phyloP scores from a whole-genome alignment of 2,329 filamentous ascomycete species.

The Stachybotrys elegans region DNA sequence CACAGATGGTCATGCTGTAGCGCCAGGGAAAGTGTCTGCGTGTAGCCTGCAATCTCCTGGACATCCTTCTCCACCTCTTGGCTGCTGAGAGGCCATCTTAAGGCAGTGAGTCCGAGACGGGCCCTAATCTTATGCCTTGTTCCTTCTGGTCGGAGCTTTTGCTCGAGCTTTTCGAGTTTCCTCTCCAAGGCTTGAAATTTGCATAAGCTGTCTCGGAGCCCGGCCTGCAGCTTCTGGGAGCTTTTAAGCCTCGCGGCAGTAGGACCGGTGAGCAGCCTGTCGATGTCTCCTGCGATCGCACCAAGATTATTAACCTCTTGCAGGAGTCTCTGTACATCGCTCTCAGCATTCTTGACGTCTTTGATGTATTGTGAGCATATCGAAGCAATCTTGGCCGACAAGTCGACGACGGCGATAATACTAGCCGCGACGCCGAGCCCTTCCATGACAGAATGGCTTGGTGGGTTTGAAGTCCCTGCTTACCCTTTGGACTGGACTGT shows the following conservation, averaged over 20 bases:
- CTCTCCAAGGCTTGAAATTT: conserved; percentile 1
- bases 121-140: not conserved
- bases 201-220: conserved; percentile 1
- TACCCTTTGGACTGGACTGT: not conserved
- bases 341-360: not conserved
- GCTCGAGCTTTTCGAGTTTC: not conserved
- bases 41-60: conserved; percentile 2
- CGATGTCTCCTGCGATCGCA: conserved; percentile 1
- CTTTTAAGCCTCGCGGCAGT: not conserved
- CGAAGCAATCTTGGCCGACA: conserved; percentile 1
- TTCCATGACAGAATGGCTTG: conserved; percentile 1
- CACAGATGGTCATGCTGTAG: conserved; percentile 1
- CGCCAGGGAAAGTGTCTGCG: not conserved
- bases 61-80: conserved; percentile 2
- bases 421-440: conserved; percentile 1
- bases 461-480: not conserved
- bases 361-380: conserved; percentile 1
- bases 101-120: not conserved
- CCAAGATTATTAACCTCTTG: not conserved
- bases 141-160: not conserved
- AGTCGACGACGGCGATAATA: conserved; percentile 2
- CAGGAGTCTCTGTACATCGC: not conserved
- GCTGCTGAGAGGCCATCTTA: not conserved
- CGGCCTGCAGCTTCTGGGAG: not conserved
- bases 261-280: not conserved